Evolutionary conservation across 1,284 basidiomycete species (phyloP), one percentile per base, ranked within the genome.

Genomic region (Apiotrichum brassicae): DNA sequence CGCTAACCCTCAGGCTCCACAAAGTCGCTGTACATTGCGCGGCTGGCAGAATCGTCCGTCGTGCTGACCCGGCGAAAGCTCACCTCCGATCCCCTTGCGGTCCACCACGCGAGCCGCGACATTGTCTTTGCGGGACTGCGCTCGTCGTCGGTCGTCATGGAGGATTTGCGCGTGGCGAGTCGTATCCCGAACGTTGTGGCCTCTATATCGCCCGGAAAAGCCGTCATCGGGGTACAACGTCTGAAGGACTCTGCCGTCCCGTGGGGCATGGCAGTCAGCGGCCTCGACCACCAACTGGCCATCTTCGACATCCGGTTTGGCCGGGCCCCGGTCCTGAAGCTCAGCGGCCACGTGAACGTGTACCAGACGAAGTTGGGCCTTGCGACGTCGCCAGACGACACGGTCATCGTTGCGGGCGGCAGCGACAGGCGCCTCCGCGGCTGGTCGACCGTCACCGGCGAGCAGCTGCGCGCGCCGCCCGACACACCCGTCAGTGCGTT

Each of bases 291-390:
- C 49, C 47, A 71, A 62, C 44, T 71, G 36, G 35, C 62, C 22
- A 45, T 71, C 6, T 71, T 61, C 33, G 69, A 71, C 49, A 49
- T 61, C n/a, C 56, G 69, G 19, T 71, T 57, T 38, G 44, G 53
- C 5, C 25, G 43, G 16, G 16, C 42, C 16, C 65, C 69, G 0
- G 41, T 70, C 25, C 49, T 47, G 4, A 24, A 37, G 4, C 55
- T 67, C n/a, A 19, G 49, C 14, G 65, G 65, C 2, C 68, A 70
- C 40, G 52, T 62, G 38, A 70, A 68, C 50, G 56, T 48, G 12
- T 68, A 54, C 36, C 56, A 60, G 23, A 46, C 49, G 0, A n/a
- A 46, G n/a, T 52, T 70, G 14, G 67, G 59, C 9, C 44, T 70
- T n/a, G 43, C 56, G 13, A 63, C 63, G 11, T 51, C 59, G 0